These are phyloP conservation scores for Teunomyces tritomae DNA, from an alignment of 805 yeast genomes.

Conservation along the genomic window DNA sequence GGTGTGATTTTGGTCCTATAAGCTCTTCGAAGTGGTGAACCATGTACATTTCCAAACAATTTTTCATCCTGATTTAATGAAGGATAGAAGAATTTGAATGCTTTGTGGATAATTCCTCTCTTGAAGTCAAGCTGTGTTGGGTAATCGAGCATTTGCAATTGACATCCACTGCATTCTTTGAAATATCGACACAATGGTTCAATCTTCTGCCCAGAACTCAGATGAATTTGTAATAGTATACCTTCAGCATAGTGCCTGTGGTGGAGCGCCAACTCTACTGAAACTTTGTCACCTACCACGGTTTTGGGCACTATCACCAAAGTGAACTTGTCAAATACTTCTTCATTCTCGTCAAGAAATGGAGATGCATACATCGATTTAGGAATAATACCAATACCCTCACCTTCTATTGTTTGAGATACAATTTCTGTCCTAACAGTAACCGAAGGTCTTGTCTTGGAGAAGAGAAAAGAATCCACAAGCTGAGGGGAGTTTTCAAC, in stretches of 20 bases:
- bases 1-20: constrained; percentile 44
- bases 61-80: constrained; percentile 8
- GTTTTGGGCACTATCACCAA: constrained; percentile 38
- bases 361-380: constrained; percentile 17
- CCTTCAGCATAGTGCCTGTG: constrained; percentile 31
- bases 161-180: constrained; percentile 40
- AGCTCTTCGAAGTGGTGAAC: constrained; percentile 37
- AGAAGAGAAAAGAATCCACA: constrained; percentile 23
- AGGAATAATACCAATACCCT: constrained; percentile 34
- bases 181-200: constrained; percentile 31
- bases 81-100: constrained; percentile 36
- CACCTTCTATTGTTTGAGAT: constrained; percentile 33
- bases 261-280: constrained; percentile 28
- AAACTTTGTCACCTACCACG: constrained; percentile 36
- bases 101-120: constrained; percentile 26
- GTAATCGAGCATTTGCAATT: constrained; percentile 40
- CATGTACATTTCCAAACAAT: constrained; percentile 25
- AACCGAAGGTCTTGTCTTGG: constrained; percentile 17
- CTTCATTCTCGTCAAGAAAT: constrained; percentile 10
- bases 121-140: constrained; percentile 38
- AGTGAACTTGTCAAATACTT: constrained; percentile 16
- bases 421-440: constrained; percentile 17
- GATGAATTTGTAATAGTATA: constrained; percentile 16
- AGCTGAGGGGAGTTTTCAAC: constrained; percentile 19
- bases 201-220: constrained; percentile 2